Evolutionary conservation across 768 basidiomycete genomes (phyloP), one percentile per base, ranked within the genome.

Genomic region (Russula emetica): DNA sequence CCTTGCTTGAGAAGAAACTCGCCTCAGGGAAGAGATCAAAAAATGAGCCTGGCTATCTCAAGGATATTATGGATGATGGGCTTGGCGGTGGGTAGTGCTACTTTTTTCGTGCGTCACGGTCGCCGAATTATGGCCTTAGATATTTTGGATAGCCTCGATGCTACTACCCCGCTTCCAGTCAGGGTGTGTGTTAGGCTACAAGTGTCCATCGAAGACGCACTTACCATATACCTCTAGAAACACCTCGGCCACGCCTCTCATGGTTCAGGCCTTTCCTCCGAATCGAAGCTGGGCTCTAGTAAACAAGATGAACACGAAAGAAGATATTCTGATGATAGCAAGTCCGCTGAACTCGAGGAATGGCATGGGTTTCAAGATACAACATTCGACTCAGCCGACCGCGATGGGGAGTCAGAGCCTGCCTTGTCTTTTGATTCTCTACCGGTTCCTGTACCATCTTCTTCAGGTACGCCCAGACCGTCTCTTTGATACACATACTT

Each of bases 1-100:
- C 85, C 0, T 86, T 89, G 75, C 76, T 97, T 13, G 95, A 98
- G 73, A 78, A 81, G 0, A 88, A 86, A 72, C 80, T 97, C 20
- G 86, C 90, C 3, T 78, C 86, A 69, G 56, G 73, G 40, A 76
- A 80, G 62, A 71, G 61, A 1, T 71, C 71, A 18, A 72, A 72
- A 58, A 73, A 76, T 51, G 74, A 78, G 61, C 76, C 77, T 58
- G 79, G 80, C 66, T 80, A 73, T 55, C 71, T 72, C 20, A 78
- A 75, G 28, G 76, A 74, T 0, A 72, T 79, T 38, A 87, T 85
- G 44, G 84, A 83, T 2, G 95, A 98, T 74, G 94, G 93, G 5
- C 76, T 97, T 18, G 91, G 88, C 69, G 95, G 95, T 93, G 71
- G 30, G 80, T 73, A 3, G 22, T 60, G 32, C 60, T 51, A 13